phyloP scores from a whole-genome alignment of 805 yeast genomes.

The Debaryomyces prosopidis region DNA sequence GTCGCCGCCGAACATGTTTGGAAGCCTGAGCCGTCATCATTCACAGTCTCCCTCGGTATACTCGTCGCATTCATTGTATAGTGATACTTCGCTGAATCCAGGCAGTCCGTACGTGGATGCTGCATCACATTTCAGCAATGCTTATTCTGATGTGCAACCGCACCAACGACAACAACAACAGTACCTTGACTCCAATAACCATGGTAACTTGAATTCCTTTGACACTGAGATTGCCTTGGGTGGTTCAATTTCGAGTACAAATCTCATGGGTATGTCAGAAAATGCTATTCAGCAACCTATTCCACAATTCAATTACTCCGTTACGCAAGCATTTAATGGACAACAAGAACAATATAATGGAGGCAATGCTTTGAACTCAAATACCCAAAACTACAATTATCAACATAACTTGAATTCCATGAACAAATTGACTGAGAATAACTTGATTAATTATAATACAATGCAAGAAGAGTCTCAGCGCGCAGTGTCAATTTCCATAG shows the following conservation, averaged over 20 bases:
- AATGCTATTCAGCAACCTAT: conserved; percentile 1
- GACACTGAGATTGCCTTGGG: conserved; percentile 40
- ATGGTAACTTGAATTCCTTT: conserved; percentile 16
- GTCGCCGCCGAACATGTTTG: conserved; percentile 13
- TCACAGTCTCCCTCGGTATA: conserved; percentile 21
- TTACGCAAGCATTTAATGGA: conserved; percentile 9
- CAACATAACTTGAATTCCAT: conserved; percentile 11
- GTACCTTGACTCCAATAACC: conserved; percentile 6
- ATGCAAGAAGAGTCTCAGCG: conserved; percentile 5
- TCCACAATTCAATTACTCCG: conserved; percentile 13
- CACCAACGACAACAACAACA: conserved; percentile 2
- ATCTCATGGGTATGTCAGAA: conserved; percentile 19
- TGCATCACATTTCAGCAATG: conserved; percentile 28
- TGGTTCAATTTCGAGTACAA: conserved; percentile 37
- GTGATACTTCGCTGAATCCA: conserved; percentile 39
- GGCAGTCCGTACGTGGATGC: conserved; percentile 40
- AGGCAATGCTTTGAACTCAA: conserved; percentile 10
- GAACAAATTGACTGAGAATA: conserved; percentile 13
- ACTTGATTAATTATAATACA: conserved; percentile 8
- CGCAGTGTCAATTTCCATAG: conserved; percentile 18
- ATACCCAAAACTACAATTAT: conserved; percentile 11
- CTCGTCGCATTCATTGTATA: conserved; percentile 26
- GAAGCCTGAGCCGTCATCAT: conserved; percentile 13
- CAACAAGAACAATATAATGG: conserved; percentile 4
- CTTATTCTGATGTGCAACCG: conserved; percentile 12